phyloP scores from a whole-genome alignment of 805 yeast species.

The Schwanniomyces pseudopolymorphus region DNA sequence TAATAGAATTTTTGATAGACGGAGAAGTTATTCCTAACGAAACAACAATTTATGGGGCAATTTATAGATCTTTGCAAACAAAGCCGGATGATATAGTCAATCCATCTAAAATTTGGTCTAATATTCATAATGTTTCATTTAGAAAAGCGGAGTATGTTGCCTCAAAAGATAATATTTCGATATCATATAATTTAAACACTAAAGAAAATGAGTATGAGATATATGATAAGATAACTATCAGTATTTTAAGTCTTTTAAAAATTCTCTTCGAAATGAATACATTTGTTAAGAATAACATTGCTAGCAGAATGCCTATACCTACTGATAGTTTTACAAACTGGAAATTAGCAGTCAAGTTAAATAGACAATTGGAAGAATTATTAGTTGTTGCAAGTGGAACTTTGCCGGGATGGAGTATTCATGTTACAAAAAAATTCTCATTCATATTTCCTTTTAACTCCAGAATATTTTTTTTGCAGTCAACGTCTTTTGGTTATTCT shows the following conservation, averaged over 20 bases:
- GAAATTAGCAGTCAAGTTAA: conserved; percentile 81
- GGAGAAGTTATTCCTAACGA: conserved; percentile 60
- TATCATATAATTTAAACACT: conserved; percentile 8
- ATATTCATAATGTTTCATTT: conserved; percentile 52
- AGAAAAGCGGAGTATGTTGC: conserved; percentile 31
- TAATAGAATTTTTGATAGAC: conserved; percentile 57
- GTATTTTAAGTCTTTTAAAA: conserved; percentile 50
- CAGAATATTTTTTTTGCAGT: conserved; percentile 72
- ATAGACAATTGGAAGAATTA: conserved; percentile 87
- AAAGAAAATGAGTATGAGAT: conserved; percentile 19
- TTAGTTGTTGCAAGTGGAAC: conserved; percentile 82
- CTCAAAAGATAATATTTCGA: conserved; percentile 8
- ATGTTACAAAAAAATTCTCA: conserved; percentile 70
- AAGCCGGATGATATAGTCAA: conserved; percentile 42
- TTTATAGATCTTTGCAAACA: conserved; percentile 50
- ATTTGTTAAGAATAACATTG: conserved; percentile 16
- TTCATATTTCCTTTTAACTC: conserved; percentile 85
- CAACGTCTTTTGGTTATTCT: conserved; percentile 89
- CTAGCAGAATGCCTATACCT: conserved; percentile 19
- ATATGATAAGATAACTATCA: conserved; percentile 29
- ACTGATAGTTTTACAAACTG: conserved; percentile 59
- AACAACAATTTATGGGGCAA: conserved; percentile 75
- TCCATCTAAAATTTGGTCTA: conserved; percentile 56
- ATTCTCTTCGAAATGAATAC: conserved; percentile 43
- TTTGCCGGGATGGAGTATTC: conserved; percentile 81